Base-by-base conservation (phyloP, 345 rosid species). In the Eucalyptus curtisii region DNA sequence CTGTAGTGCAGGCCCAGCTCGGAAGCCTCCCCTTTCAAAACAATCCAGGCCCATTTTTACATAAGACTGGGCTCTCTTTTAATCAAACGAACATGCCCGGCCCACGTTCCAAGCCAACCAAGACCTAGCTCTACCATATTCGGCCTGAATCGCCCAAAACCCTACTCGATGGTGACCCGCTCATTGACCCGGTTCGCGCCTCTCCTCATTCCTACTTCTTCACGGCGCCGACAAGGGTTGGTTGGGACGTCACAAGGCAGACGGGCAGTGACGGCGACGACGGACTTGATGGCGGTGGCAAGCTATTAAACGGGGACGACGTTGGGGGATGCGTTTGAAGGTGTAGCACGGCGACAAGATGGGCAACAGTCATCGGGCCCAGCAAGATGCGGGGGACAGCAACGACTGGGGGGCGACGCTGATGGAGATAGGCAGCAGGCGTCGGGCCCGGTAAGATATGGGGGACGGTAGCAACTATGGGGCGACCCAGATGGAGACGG, bases 181-280 rank as follows among this genome's bases (percentile, higher is more conserved):
- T 0, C 52, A 14, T 3, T 15, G 0, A 49, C 3, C 19, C 1
- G 0, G 3, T 49, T 49, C 19, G 0, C 52, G 0, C 15, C 19
- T 15, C 52, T 49, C 52, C 52, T 15, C 1, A 49, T 49, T 19
- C 52, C 52, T 15, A 49, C 52, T 49, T 49, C 52, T 49, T 49
- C 7, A 0, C 1, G 19, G 3, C 0, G 0, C 19, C 7, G 3
- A 49, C 0, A 3, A 49, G 19, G 52, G 52, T 19, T 1, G 7
- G 19, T 49, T 49, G 0, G 0, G 52, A 49, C 0, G 0, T 49
- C 52, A 49, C 19, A 15, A 0, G 52, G 52, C 1, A 15, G 7
- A 49, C 7, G 15, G 0, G 52, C 0, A 0, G 19, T 0, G 7
- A 15, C 0, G 7, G 19, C 3, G 19, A 49, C 52, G 0, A 6